phyloP scores from a whole-genome alignment of 1,139 yeast genomes.

The Taiozyma sp. region DNA sequence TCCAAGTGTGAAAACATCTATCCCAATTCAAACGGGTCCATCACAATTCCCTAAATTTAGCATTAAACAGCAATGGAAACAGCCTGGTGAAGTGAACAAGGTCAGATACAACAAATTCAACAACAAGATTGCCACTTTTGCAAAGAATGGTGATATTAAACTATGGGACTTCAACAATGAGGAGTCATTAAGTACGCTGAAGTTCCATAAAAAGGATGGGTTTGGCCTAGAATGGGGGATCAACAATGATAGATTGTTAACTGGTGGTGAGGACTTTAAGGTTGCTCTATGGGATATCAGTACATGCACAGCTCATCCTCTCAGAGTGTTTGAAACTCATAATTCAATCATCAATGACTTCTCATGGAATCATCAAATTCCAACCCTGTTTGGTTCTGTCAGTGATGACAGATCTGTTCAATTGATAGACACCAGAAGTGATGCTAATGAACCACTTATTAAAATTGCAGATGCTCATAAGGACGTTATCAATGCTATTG shows the following conservation, averaged over 20 bases:
- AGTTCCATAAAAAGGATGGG: conserved; percentile 64
- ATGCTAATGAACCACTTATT: conserved; percentile 17
- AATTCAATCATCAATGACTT: conserved; percentile 51
- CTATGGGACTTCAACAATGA: conserved; percentile 24
- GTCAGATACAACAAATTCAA: conserved; percentile 35
- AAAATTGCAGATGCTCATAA: conserved; percentile 32
- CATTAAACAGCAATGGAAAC: conserved; percentile 38
- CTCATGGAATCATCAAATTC: conserved; percentile 44
- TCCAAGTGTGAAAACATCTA: conserved; percentile 30
- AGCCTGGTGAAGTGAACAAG: conserved; percentile 47
- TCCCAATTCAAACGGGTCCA: conserved; percentile 25
- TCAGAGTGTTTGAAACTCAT: conserved; percentile 42
- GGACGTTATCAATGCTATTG: conserved; percentile 52
- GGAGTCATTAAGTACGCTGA: conserved; percentile 30
- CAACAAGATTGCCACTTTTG: conserved; percentile 44
- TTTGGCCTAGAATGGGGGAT: conserved; percentile 67
- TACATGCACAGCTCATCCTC: conserved; percentile 35
- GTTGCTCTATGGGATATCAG: conserved; percentile 67
- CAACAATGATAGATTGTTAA: conserved; percentile 40
- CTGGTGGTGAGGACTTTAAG: conserved; percentile 65
- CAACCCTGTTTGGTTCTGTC: conserved; percentile 60
- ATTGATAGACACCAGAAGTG: conserved; percentile 51
- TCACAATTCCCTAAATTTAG: conserved; percentile 31
- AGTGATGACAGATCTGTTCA: conserved; percentile 66
- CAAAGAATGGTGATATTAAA: conserved; percentile 41